These are phyloP conservation scores for Akanthomyces muscarius DNA, from an alignment of 2,329 filamentous ascomycete genomes.

Conservation along the genomic window DNA sequence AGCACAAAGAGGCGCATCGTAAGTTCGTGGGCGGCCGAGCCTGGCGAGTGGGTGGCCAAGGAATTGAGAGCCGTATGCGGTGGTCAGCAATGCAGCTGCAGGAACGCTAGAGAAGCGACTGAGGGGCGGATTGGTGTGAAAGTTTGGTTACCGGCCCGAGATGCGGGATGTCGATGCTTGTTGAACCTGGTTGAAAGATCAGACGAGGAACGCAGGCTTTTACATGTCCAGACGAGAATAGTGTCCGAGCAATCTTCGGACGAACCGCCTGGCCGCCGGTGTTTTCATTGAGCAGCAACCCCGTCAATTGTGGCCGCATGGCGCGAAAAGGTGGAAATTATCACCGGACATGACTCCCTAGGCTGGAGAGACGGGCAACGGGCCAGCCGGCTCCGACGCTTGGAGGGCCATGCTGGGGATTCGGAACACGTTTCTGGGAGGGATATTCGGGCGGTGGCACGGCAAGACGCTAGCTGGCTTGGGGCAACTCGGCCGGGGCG, in stretches of 20 bases:
- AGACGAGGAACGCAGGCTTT: neutral
- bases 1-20: constrained; percentile 2
- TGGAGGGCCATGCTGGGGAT: neutral
- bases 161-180: neutral
- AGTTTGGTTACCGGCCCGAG: neutral
- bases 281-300: neutral
- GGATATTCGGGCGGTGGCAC: neutral
- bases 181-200: neutral
- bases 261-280: neutral
- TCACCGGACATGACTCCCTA: constrained; percentile 1
- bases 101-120: neutral
- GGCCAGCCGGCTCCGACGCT: neutral
- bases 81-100: constrained; percentile 1
- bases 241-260: neutral
- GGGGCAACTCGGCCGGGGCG: neutral
- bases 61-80: neutral
- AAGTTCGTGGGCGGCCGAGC: neutral
- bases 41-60: neutral
- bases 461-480: constrained; percentile 11
- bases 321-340: constrained; percentile 12
- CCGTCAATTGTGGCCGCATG: neutral
- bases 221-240: neutral
- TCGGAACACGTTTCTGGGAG: neutral
- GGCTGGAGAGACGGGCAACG: neutral
- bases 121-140: neutral